Base-by-base conservation (phyloP, 805 yeast species). In the Deakozyma indianensis region DNA sequence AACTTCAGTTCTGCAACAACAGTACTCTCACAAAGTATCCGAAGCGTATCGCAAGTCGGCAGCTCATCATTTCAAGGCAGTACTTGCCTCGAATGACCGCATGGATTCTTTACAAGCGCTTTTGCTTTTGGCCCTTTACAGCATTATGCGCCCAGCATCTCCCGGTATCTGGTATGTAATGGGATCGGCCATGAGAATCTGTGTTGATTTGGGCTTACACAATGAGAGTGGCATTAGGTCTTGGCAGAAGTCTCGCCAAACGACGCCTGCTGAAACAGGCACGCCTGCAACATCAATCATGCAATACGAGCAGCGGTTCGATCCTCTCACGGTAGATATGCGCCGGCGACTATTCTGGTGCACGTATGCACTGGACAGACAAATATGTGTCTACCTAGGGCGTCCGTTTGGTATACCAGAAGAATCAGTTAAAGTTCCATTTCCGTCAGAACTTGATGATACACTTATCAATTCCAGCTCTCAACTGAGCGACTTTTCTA, bases 141-240 rank as follows among this genome's bases (percentile, higher is more conserved):
- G 94, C 0, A 69, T 81, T 27, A 85, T 87, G 95, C 70, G 95
- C 47, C 96, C 96, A 0, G 79, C 90, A 1, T 75, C 75, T 14
- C 95, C 95, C 0, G 92, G 95, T 2, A 85, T 84, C n/a, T 87
- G 96, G 96, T 84, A 84, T 58, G 76, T 83, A 3, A 64, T 84
- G 51, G 95, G 95, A 0, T 75, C 84, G 1, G 87, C 90, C 0
- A 61, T 85, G 43, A 69, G 96, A 49, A 61, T 84, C 43, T 78
- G 90, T 53, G 84, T 86, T 23, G 96, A 87, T 60, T 61, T 87
- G 48, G 95, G 94, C 1, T 66, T 87, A 4, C 96, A 87, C 60
- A 75, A 77, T 29, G 95, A 86, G 57, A 59, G 20, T 42, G 63
- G 53, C 11, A 49, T 50, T 23, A 52, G 50, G 32, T 47, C 53